Percentiles rank a stretch among this genome's conserved stretches.
phyloP scores from a whole-genome alignment of 1,139 yeast species.

The Lodderomyces jiufengensis region DNA sequence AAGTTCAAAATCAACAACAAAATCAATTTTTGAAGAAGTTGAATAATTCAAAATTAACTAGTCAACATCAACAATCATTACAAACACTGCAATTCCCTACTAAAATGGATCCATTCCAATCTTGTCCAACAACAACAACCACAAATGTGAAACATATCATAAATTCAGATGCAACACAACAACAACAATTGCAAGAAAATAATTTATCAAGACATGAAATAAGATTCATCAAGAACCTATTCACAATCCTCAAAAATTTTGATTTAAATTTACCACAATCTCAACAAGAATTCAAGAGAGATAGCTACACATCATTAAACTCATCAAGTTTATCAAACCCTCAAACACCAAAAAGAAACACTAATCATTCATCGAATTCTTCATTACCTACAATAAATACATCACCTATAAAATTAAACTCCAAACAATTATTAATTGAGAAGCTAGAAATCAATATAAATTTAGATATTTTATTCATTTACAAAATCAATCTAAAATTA shows the following conservation, averaged over 20 bases:
- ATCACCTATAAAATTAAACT: conserved; percentile 41
- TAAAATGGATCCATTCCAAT: not conserved
- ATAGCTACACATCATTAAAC: conserved; percentile 10
- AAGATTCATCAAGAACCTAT: conserved; percentile 34
- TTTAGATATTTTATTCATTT: conserved; percentile 39
- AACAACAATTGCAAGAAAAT: not conserved
- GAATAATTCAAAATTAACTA: conserved; percentile 3
- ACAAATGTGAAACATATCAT: conserved; percentile 7
- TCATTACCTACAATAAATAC: conserved; percentile 10
- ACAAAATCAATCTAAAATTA: conserved; percentile 33
- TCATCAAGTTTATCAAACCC: conserved; percentile 9
- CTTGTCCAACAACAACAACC: conserved; percentile 1
- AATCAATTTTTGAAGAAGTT: conserved; percentile 9
- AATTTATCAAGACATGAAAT: conserved; percentile 30
- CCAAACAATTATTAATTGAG: conserved; percentile 43
- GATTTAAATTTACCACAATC: conserved; percentile 23
- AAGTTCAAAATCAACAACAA: conserved; percentile 12
- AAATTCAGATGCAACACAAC: conserved; percentile 10
- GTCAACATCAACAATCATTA: not conserved
- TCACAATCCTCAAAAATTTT: conserved; percentile 36
- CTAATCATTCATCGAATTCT: conserved; percentile 5
- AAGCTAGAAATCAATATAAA: conserved; percentile 44
- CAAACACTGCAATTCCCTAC: too few species aligned
- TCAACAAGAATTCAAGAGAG: not conserved
- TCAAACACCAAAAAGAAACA: conserved; percentile 11